A percentile compares a stretch with the other conserved stretches of the same genome.
Evolutionary conservation across 2,329 filamentous ascomycete species (phyloP).

Genomic region (Botrytis fragariae): DNA sequence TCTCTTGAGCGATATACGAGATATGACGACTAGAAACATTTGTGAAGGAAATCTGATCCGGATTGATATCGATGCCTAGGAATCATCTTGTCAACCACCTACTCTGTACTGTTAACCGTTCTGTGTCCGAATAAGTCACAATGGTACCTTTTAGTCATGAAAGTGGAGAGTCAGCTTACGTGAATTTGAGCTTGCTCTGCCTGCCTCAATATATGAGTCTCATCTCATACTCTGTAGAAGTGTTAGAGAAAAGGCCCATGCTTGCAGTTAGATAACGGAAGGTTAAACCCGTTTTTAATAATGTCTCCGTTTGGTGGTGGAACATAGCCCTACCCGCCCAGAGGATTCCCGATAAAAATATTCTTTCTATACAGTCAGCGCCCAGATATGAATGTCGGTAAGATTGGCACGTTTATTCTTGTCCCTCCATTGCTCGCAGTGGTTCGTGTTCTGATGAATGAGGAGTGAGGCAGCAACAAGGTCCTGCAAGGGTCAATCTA

Average conservation of each 20-base stretch:
- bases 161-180: conserved; percentile 12
- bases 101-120: background rate
- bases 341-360: background rate
- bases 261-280: background rate
- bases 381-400: background rate
- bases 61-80: background rate
- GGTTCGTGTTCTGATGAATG: background rate
- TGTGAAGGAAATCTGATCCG: background rate
- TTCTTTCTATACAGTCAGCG: background rate
- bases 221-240: background rate
- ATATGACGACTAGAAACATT: background rate
- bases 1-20: background rate
- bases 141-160: background rate
- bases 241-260: background rate
- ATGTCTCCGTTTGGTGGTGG: background rate
- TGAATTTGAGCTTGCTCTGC: background rate
- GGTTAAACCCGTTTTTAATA: background rate
- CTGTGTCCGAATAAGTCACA: conserved; percentile 1
- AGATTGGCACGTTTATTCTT: background rate
- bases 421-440: background rate
- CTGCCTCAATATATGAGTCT: background rate
- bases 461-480: background rate
- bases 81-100: background rate
- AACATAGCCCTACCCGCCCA: conserved; percentile 13
- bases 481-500: background rate